Evolutionary conservation across 441 rosid genomes (phyloP), one percentile per base, ranked within the genome.

Genomic region (Arabidopsis hybrid): DNA sequence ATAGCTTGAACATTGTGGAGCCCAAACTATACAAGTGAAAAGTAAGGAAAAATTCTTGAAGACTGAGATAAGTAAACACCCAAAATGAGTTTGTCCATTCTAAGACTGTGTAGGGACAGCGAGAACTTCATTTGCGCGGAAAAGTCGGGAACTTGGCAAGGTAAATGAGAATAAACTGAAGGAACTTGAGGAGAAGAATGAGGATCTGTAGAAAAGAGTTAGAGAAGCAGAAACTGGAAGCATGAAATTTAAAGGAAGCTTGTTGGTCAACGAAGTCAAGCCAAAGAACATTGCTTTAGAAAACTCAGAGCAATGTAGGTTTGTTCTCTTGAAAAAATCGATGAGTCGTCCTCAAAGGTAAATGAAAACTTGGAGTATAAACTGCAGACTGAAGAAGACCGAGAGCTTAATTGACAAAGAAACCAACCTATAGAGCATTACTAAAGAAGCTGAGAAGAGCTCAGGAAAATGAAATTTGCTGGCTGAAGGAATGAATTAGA

Each of bases 231-330:
- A 21, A 21, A 21, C 26, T 21, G 26, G 26, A 21, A 21, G 26
- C 26, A 21, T 21, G 26, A 82, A 84, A 67, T 75, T 88, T 70
- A 86, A 87, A 77, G 92, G 83, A 68, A 80, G 73, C 78, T 73
- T 90, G 59, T 64, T 83, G 78, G 91, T 86, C 80, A 91, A 85
- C 85, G 95, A 90, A 79, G 84, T 80, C 4, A 87, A 85, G 85
- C 56, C 87, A 76, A 89, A 87, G 83, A 75, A 79, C 64, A 56
- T 83, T 35, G 55, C 82, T 82, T 85, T 75, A 67, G 94, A 88
- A 75, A 88, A 83, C 17, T 90, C 61, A 81, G 64, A 83, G 80
- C 49, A 21, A 21, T 21, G 82, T 77, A 89, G 78, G 82, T 79
- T 36, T 73, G 62, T 55, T 81, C 86, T 39, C 80, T 81, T 14